These are phyloP conservation scores for Mortierella sp. DNA, from an alignment of 371 early-diverging fungal species.

Conservation along the genomic window DNA sequence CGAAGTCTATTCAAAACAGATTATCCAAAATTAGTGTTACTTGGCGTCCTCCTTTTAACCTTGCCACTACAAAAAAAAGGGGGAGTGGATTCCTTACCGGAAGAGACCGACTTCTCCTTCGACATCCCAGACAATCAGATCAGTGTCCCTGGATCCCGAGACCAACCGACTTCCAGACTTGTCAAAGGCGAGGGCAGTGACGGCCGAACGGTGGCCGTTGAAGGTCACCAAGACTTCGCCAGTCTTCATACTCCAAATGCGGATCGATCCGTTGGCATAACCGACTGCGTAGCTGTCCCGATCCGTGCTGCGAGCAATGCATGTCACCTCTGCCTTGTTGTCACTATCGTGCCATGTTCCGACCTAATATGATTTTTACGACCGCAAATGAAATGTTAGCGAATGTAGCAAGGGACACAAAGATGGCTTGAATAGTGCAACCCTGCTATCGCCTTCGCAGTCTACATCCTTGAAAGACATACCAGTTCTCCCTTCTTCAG, in stretches of 20 bases:
- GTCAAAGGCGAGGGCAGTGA: constrained; percentile 89
- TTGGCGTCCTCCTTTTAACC: not conserved
- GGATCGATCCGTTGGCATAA: constrained; percentile 90
- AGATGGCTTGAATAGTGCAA: not conserved
- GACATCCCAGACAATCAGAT: constrained; percentile 96
- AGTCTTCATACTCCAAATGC: constrained; percentile 76
- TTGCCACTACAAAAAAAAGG: not conserved
- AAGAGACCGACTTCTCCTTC: constrained; percentile 91
- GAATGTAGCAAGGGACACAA: not conserved
- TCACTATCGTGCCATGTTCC: constrained; percentile 82
- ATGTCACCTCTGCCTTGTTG: constrained; percentile 86
- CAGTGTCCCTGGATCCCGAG: constrained; percentile 94
- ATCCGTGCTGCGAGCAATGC: constrained; percentile 77
- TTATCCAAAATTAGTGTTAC: not conserved
- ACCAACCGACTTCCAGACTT: constrained; percentile 84
- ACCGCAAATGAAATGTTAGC: not conserved
- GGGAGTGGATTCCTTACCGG: constrained; percentile 47
- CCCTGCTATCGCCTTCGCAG: not conserved
- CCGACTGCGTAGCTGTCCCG: constrained; percentile 86
- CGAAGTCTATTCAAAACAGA: constrained; percentile 71
- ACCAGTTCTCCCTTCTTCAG: constrained; percentile 86
- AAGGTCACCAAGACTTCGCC: constrained; percentile 77
- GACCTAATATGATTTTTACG: constrained; percentile 52
- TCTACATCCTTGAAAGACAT: not conserved
- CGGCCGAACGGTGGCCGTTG: constrained; percentile 93